These are phyloP conservation scores for Boletus coccyginus DNA, from an alignment of 768 basidiomycete species.

Conservation along the genomic window DNA sequence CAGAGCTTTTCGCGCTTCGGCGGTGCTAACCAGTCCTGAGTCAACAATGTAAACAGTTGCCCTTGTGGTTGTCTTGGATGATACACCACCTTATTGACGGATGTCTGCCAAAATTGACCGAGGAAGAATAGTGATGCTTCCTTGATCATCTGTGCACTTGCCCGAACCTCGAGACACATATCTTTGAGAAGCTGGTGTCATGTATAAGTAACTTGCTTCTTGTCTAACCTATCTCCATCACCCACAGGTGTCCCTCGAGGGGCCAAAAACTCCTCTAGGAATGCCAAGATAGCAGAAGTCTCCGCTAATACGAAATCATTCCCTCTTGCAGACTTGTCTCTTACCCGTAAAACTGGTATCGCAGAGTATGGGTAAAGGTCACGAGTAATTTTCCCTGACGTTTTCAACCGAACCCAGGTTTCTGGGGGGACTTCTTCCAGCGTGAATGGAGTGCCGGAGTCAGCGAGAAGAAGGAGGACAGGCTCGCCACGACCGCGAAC, in stretches of 20 bases:
- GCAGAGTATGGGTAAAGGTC: constrained; percentile 24
- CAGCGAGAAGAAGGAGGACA: constrained; percentile 23
- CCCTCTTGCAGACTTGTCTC: constrained; percentile 3
- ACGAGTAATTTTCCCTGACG: constrained; percentile 10
- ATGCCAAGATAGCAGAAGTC: constrained; percentile 25
- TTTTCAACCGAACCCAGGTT: constrained; percentile 18
- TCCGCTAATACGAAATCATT: constrained; percentile 21
- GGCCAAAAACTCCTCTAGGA: constrained; percentile 21
- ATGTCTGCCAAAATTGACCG: not conserved
- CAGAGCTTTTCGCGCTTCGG: constrained; percentile 22
- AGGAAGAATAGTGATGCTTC: constrained; percentile 27
- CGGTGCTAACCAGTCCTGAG: constrained; percentile 22
- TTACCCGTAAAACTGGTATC: constrained; percentile 25
- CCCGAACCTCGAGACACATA: constrained; percentile 16
- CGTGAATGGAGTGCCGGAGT: constrained; percentile 22
- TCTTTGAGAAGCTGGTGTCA: constrained; percentile 14
- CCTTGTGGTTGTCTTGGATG: not conserved
- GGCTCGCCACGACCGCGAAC: constrained; percentile 27
- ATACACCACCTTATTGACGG: constrained; percentile 11
- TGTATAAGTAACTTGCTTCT: not conserved
- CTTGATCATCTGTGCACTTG: constrained; percentile 17
- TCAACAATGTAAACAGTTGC: not conserved
- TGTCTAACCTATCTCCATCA: not conserved
- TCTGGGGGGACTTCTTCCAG: constrained; percentile 16
- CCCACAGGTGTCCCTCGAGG: constrained; percentile 14